Conservation (phyloP, 139 green algal species). For the Tetraselmis striata region DNA sequence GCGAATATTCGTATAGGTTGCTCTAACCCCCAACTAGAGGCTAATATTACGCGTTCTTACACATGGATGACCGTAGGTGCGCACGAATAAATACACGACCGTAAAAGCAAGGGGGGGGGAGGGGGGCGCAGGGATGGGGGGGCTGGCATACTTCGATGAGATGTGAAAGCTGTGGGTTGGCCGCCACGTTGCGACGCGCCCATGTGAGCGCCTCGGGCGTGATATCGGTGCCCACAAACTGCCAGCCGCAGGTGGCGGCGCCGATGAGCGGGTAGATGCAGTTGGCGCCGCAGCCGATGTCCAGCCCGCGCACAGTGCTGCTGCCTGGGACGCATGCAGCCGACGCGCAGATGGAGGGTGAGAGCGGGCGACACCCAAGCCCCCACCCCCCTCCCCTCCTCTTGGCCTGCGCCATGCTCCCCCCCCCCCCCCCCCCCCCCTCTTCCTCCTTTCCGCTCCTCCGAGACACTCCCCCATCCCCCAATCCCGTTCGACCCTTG, state of each 20-base stretch:
- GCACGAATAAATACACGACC: too few species aligned
- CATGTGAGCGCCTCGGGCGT: constrained; percentile 46
- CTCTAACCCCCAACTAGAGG: too few species aligned
- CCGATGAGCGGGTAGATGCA: constrained; percentile 92
- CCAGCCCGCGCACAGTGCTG: constrained; percentile 46
- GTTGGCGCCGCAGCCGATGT: constrained; percentile 89
- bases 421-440: constrained; percentile 10
- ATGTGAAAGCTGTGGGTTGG: constrained; percentile 59
- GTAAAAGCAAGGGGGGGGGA: not conserved
- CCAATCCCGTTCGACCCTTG: too few species aligned
- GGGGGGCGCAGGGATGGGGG: too few species aligned
- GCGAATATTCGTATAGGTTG: too few species aligned
- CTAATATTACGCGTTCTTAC: too few species aligned
- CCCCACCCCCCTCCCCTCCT: constrained; percentile 9
- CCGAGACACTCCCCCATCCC: too few species aligned
- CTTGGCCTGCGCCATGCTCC: too few species aligned
- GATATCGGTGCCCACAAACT: constrained; percentile 77
- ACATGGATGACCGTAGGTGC: too few species aligned
- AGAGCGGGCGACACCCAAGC: too few species aligned
- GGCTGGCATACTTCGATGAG: constrained; percentile 64
- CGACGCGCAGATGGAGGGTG: too few species aligned
- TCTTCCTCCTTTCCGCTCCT: constrained; percentile 5
- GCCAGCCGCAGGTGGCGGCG: constrained; percentile 70
- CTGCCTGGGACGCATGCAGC: not conserved
- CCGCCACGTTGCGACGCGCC: constrained; percentile 39